Base-by-base conservation (phyloP, 2,329 filamentous ascomycete genomes). In the Neofusicoccum parvum region DNA sequence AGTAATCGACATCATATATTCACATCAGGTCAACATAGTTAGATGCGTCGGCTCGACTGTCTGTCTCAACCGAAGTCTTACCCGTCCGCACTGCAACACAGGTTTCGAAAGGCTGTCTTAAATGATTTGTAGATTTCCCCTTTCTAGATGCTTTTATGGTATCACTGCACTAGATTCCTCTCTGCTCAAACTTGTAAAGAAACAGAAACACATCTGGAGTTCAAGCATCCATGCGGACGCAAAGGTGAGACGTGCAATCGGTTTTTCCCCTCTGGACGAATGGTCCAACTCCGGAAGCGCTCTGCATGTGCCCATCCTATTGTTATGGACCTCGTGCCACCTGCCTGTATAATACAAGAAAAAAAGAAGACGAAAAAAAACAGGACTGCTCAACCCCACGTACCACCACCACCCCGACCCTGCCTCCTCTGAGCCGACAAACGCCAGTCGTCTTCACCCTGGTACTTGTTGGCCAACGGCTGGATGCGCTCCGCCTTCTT, bases 401-500 rank as follows among this genome's bases (percentile, higher is more conserved):
- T 99, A 3, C 94, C 94, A 73, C 94, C 94, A 58, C 92, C 95
- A 67, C 92, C 90, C 70, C 94, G 86, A 4, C 94, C 94, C 56
- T 90, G 90, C 75, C 90, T 90, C 73, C 89, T 88, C 83, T 99
- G 95, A 12, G 94, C 91, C 72, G 90, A 94, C 67, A 99, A 80
- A 68, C 95, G 86, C 95, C 95, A 99, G 76, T 98, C 95, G 75
- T 99, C 94, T 75, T 97, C 94, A 2, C 89, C 90, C 2, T 90
- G 90, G 80, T 92, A 97, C 75, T 94, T 91, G 76, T 97, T 97
- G 77, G 97, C 93, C 79, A 99, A 79, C 49, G 95, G 95, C 82
- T 97, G 92, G 64, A 99, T 98, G 65, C 94, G 86, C 84, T 99
- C 95, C 0, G 92, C 92, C 83, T 92, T 90, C 86, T 96, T 95